A percentile compares a stretch with the other conserved stretches of the same genome.
Evolutionary conservation across 2,329 filamentous ascomycete genomes (phyloP).

Genomic region (Albophoma yamanashiensis): DNA sequence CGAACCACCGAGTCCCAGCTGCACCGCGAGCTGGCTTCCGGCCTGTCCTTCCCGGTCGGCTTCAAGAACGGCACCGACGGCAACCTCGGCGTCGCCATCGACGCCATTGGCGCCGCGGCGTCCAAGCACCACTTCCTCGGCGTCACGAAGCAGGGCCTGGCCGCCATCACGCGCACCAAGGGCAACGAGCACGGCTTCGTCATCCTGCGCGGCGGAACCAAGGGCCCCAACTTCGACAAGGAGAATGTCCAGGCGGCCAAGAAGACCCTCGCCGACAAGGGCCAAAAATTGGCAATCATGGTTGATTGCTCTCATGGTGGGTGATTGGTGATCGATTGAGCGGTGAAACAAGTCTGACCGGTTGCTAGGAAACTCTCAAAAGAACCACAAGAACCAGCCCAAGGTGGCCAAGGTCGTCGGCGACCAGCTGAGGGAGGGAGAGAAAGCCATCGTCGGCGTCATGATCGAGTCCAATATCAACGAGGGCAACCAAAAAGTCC

Average conservation of each 20-base stretch:
- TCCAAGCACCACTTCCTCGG: constrained; percentile 96
- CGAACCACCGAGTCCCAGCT: constrained; percentile 94
- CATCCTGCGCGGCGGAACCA: constrained; percentile 83
- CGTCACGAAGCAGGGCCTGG: constrained; percentile 94
- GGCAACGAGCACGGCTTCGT: constrained; percentile 98
- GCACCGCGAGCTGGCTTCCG: constrained; percentile 89
- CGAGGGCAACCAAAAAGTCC: constrained; percentile 82
- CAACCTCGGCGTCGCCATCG: constrained; percentile 80
- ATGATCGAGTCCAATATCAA: constrained; percentile 99
- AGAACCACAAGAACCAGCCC: constrained; percentile 96
- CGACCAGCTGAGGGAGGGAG: constrained; percentile 78
- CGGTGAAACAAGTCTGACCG: constrained; percentile 3
- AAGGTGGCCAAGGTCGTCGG: constrained; percentile 74
- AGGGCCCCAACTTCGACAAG: constrained; percentile 87
- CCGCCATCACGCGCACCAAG: constrained; percentile 84
- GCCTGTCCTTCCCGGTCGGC: constrained; percentile 92
- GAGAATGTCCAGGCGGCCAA: constrained; percentile 71
- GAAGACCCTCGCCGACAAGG: constrained; percentile 70
- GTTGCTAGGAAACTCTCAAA: constrained; percentile 75
- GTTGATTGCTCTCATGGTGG: constrained; percentile 93
- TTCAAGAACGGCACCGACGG: constrained; percentile 99
- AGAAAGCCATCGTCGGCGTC: constrained; percentile 83
- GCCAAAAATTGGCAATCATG: constrained; percentile 85
- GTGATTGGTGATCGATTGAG: constrained; percentile 13
- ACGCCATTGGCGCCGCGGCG: constrained; percentile 81